A percentile compares a stretch with the other conserved stretches of the same genome.
phyloP scores from a whole-genome alignment of 495 filamentous ascomycete genomes.

The Hypoxylon fragiforme region DNA sequence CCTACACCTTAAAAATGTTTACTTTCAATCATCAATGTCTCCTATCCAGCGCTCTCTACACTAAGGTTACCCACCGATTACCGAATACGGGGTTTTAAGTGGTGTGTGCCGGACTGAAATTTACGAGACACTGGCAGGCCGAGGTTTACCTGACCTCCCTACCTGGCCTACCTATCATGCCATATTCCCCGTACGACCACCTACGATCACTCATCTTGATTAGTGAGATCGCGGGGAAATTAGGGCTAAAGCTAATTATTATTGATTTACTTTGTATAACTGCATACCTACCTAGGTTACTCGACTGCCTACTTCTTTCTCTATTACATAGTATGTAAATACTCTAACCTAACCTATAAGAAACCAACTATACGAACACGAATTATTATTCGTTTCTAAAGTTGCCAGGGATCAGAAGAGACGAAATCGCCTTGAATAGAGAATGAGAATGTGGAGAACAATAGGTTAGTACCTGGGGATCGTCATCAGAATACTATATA shows the following conservation, averaged over 20 bases:
- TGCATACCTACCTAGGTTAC: too few relatives aligned
- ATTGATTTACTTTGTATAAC: conserved; percentile 20
- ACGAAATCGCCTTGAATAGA: not conserved
- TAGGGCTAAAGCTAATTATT: conserved; percentile 1
- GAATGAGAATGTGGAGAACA: not conserved
- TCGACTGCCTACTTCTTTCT: too few relatives aligned
- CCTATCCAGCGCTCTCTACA: conserved; percentile 4
- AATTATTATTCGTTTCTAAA: not conserved
- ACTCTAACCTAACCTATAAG: too few relatives aligned
- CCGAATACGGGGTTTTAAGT: conserved; percentile 3
- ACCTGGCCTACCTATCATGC: too few relatives aligned
- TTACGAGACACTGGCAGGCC: conserved; percentile 13
- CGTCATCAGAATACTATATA: too few relatives aligned
- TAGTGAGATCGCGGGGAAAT: conserved; percentile 24
- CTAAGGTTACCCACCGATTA: conserved; percentile 12
- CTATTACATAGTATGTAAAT: too few relatives aligned
- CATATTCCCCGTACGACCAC: conserved; percentile 26
- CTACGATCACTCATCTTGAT: conserved; percentile 23
- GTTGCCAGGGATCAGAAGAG: not conserved
- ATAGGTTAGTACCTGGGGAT: not conserved
- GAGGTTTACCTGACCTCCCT: conserved; percentile 17
- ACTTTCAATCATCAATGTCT: conserved; percentile 17
- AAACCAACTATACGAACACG: not conserved
- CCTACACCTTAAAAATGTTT: conserved; percentile 24
- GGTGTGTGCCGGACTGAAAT: conserved; percentile 10